Base-by-base conservation (phyloP, 2,329 filamentous ascomycete species). In the Calonectria fujianensis region DNA sequence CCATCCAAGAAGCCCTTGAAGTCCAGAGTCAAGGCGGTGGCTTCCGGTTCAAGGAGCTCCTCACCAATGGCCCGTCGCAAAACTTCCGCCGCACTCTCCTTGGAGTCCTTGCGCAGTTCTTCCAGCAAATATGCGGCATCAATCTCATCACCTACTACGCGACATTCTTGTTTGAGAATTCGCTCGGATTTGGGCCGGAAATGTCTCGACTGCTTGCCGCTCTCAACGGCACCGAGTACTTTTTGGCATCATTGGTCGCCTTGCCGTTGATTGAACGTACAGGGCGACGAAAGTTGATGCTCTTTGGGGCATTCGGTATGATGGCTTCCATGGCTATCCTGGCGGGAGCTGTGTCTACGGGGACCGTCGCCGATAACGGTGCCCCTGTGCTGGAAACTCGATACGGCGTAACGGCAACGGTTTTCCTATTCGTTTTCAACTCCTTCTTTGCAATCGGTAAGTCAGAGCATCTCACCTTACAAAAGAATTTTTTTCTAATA, bases 231-330 rank as follows among this genome's bases (percentile, higher is more conserved):
- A 63, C 57, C 8, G 57, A 63, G 32, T 63, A 63, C 8, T 63
- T 63, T 20, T 27, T 63, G 16, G 57, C 57, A 8, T 63, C 57
- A 8, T 13, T 63, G 24, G 57, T 63, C 14, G 57, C 57, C 35
- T 41, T 63, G 57, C 57, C 57, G 3, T 20, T 63, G 37, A 63
- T 63, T 63, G 57, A 63, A 29, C 57, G 57, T 9, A 63, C 57
- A 10, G 57, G 57, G 10, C 13, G 57, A n/a, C 35, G 57, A 5
- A 63, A 63, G 24, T 4, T 63, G n/a, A 63, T 63, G 57, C 24
- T 63, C 4, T 63, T 63, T 5, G 57, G 57, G 3, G 57, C 57
- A 8, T 63, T 63, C 13, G 57, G 57, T 29, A 63, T 63, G 57
- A 63, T 63, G 57, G 57, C 37, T 10, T 63, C 57, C 24, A 63